Evolutionary conservation across 2,329 filamentous ascomycete genomes (phyloP).

Genomic region (Stachybotrys chartarum): DNA sequence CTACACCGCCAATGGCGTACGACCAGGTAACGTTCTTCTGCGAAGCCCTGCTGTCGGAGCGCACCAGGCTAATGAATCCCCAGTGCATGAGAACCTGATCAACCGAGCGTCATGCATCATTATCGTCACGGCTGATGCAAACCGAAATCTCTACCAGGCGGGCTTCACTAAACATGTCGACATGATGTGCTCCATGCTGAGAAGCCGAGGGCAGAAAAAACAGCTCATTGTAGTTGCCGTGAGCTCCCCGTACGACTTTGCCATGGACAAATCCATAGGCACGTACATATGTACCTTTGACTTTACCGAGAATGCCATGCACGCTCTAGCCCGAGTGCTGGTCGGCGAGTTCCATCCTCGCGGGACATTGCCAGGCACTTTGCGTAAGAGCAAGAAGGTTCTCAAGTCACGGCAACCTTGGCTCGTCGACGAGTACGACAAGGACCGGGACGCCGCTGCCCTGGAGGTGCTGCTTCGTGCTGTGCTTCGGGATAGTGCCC

Average conservation of each 20-base stretch:
- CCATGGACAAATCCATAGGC: slow-evolving; percentile 81
- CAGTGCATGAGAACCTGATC: slow-evolving; percentile 85
- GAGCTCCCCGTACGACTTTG: slow-evolving; percentile 94
- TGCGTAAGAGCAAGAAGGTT: slow-evolving; percentile 80
- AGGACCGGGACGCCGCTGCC: slow-evolving; percentile 65
- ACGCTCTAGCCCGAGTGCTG: slow-evolving; percentile 73
- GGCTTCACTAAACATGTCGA: slow-evolving; percentile 94
- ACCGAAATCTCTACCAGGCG: slow-evolving; percentile 86
- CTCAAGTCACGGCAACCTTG: slow-evolving; percentile 89
- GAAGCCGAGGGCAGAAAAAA: slow-evolving; percentile 73
- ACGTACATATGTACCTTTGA: slow-evolving; percentile 96
- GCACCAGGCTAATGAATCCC: slow-evolving; percentile 3
- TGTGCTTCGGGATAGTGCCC: slow-evolving; percentile 59
- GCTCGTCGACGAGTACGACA: slow-evolving; percentile 85
- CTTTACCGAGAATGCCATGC: slow-evolving; percentile 87
- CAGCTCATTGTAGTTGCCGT: slow-evolving; percentile 86
- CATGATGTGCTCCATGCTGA: slow-evolving; percentile 86
- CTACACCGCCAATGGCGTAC: slow-evolving; percentile 87
- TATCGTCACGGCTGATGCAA: slow-evolving; percentile 87
- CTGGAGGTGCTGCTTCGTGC: slow-evolving; percentile 69
- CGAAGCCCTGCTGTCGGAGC: neutral
- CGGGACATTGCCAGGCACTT: slow-evolving; percentile 61
- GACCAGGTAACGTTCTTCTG: slow-evolving; percentile 46
- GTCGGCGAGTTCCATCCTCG: slow-evolving; percentile 65
- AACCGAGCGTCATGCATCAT: slow-evolving; percentile 83